A percentile compares a stretch with the other conserved stretches of the same genome.
These are phyloP conservation scores for Pseudomonodictys pantanalensis DNA, from an alignment of 495 filamentous ascomycete genomes.

Conservation along the genomic window DNA sequence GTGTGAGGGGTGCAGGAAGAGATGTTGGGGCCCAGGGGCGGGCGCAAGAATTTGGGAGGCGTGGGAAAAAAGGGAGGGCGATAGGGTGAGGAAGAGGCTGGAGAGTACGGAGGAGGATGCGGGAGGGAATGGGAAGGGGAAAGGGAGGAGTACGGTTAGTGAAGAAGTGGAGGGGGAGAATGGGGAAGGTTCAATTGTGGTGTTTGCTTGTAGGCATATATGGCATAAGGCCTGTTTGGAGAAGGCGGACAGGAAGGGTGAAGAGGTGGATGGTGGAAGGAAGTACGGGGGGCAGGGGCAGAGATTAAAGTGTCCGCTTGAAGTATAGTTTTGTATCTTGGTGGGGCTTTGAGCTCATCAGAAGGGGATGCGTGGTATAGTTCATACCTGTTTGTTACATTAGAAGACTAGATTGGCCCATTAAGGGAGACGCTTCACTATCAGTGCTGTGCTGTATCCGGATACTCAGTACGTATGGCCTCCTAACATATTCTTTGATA, in stretches of 20 bases:
- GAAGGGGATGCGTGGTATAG: no score
- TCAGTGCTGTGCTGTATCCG: no score
- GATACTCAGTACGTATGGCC: no score
- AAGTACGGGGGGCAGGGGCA: neutral
- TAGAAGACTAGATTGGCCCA: no score
- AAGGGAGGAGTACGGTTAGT: slow-evolving; percentile 8
- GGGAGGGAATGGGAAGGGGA: slow-evolving; percentile 17
- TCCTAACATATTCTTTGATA: no score
- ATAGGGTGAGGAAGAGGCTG: slow-evolving; percentile 33
- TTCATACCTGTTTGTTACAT: no score
- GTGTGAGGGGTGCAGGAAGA: slow-evolving; percentile 79
- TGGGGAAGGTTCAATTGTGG: slow-evolving; percentile 36
- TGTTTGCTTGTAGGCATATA: slow-evolving; percentile 45
- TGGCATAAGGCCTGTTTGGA: slow-evolving; percentile 41
- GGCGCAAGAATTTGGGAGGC: slow-evolving; percentile 73
- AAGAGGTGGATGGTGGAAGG: slow-evolving; percentile 28
- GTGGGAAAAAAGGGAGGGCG: slow-evolving; percentile 64
- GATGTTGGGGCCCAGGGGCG: slow-evolving; percentile 87
- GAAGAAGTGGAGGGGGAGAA: slow-evolving; percentile 9
- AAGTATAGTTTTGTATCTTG: slow-evolving; percentile 21
- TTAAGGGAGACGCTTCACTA: no score
- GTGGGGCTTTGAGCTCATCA: neutral
- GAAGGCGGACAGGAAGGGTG: slow-evolving; percentile 11
- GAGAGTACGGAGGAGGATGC: slow-evolving; percentile 26
- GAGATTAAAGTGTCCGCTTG: slow-evolving; percentile 27